Evolutionary conservation across 2,329 filamentous ascomycete species (phyloP).

Genomic region (Teratosphaeria epicoccoides): DNA sequence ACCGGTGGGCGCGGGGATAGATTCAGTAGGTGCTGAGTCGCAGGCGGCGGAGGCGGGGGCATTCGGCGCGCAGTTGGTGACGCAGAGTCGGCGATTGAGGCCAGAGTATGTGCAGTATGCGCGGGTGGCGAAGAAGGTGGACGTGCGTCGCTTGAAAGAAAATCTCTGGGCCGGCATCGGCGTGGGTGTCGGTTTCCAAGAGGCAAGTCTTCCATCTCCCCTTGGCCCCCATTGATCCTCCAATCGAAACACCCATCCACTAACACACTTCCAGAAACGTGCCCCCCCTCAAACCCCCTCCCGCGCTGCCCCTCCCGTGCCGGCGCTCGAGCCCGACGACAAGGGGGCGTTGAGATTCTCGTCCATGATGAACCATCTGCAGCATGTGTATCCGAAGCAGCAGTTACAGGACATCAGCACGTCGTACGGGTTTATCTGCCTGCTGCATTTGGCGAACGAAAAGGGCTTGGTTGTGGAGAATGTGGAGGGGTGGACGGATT

Average conservation of each 20-base stretch:
- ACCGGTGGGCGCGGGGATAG: slow-evolving; percentile 20
- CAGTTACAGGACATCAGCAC: slow-evolving; percentile 92
- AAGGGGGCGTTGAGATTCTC: slow-evolving; percentile 67
- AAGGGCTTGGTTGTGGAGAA: slow-evolving; percentile 73
- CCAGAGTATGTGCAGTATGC: slow-evolving; percentile 59
- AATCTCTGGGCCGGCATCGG: slow-evolving; percentile 56
- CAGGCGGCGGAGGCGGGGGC: slow-evolving; percentile 28
- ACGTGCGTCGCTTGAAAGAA: slow-evolving; percentile 53
- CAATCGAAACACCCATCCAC: neutral
- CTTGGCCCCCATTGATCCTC: neutral
- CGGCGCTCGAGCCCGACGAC: slow-evolving; percentile 25
- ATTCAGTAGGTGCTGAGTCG: slow-evolving; percentile 21
- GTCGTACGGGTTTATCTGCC: slow-evolving; percentile 82
- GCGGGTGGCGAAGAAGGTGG: slow-evolving; percentile 55
- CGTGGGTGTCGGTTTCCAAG: slow-evolving; percentile 17
- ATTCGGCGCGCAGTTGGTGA: slow-evolving; percentile 53
- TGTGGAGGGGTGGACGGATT: slow-evolving; percentile 40
- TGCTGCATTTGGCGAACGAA: slow-evolving; percentile 85
- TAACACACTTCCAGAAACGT: neutral
- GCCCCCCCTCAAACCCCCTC: slow-evolving; percentile 7
- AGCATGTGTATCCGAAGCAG: slow-evolving; percentile 73
- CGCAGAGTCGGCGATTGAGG: slow-evolving; percentile 48
- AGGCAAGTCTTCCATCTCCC: neutral
- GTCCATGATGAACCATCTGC: slow-evolving; percentile 78
- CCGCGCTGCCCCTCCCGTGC: slow-evolving; percentile 11